Conservation (phyloP, 352 stramenopile genomes). For the Vaucheria bursata region DNA sequence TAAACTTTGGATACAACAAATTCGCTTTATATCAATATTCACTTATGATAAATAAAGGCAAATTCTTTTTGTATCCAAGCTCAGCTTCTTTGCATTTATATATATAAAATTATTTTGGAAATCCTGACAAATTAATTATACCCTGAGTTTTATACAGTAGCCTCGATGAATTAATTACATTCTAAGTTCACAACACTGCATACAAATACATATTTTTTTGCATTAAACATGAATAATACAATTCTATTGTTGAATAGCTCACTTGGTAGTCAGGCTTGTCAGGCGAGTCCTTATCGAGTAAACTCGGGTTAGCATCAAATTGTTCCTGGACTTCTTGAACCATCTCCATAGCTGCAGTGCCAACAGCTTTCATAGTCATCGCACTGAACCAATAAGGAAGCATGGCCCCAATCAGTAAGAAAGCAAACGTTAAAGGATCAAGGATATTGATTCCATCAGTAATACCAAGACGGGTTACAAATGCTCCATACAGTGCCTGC, state of each 20-base stretch:
- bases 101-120: too few species aligned
- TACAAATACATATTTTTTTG: too few species aligned
- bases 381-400: conserved; percentile 99
- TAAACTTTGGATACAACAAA: too few species aligned
- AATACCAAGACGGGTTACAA: conserved; percentile 90
- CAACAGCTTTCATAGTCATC: conserved; percentile 99
- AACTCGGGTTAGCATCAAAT: conserved; percentile 89
- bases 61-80: too few species aligned
- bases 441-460: conserved; percentile 88
- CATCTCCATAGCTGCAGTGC: conserved; percentile 95
- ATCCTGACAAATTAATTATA: too few species aligned
- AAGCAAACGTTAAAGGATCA: conserved; percentile 92
- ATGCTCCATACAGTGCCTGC: conserved; percentile 88
- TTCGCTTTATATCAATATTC: too few species aligned
- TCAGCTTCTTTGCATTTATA: too few species aligned
- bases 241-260: not conserved
- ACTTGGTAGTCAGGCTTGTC: conserved; percentile 65
- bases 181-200: too few species aligned
- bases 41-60: too few species aligned
- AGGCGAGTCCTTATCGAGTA: conserved; percentile 81
- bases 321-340: conserved; percentile 98
- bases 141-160: too few species aligned
- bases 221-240: too few species aligned
- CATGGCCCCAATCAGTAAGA: conserved; percentile 97
- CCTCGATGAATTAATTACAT: too few species aligned